Evolutionary conservation across 1,284 basidiomycete genomes (phyloP).

Genomic region (Apiotrichum veenhuisii): DNA sequence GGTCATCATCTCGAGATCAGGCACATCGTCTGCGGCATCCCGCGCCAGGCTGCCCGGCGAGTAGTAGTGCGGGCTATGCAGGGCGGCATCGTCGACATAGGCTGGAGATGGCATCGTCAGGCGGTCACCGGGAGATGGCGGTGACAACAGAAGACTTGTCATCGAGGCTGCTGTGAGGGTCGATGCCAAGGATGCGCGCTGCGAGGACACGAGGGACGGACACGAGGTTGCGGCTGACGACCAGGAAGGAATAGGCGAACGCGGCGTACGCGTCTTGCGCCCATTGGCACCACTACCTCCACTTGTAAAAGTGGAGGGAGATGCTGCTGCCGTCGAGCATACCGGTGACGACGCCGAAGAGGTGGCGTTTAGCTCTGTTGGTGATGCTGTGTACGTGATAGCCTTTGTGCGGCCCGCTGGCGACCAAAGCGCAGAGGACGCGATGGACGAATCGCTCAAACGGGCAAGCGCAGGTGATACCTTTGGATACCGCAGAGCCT

Average conservation of each 20-base stretch:
- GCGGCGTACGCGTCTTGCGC: constrained; percentile 13
- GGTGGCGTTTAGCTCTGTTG: background rate
- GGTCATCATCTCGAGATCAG: background rate
- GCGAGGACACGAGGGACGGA: constrained; percentile 18
- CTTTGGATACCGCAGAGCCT: constrained; percentile 23
- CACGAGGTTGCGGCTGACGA: constrained; percentile 12
- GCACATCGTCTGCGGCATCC: background rate
- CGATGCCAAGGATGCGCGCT: constrained; percentile 21
- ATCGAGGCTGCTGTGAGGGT: constrained; percentile 21
- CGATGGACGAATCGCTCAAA: constrained; percentile 16
- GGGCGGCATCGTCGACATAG: background rate
- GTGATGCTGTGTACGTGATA: background rate
- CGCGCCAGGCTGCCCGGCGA: background rate
- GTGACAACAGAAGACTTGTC: constrained; percentile 18
- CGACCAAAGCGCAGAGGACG: background rate
- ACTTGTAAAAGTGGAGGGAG: background rate
- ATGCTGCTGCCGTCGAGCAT: background rate
- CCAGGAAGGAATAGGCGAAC: constrained; percentile 20
- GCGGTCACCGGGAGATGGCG: constrained; percentile 12
- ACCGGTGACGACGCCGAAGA: background rate
- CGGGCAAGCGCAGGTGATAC: constrained; percentile 22
- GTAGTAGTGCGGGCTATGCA: constrained; percentile 1
- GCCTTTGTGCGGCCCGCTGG: background rate
- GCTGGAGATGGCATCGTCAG: constrained; percentile 4
- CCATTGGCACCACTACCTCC: background rate